Evolutionary conservation across 768 basidiomycete genomes (phyloP).

Genomic region (Termitomyces sp.): DNA sequence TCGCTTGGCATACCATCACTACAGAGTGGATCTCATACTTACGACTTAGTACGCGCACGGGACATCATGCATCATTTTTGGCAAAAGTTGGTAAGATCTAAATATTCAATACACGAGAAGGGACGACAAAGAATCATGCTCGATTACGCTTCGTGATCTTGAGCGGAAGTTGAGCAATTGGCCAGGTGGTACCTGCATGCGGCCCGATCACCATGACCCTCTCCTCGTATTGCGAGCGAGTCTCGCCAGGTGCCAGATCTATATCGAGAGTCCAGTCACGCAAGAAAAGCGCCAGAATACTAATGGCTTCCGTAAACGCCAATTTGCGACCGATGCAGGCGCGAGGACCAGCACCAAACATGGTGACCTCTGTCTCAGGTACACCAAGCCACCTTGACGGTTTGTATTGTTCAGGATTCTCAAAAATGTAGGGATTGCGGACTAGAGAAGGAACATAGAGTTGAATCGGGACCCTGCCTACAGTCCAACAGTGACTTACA

Average conservation of each 20-base stretch:
- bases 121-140: not conserved
- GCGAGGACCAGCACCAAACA: slow-evolving; percentile 11
- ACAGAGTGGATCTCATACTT: too few relatives aligned
- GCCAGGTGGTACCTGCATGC: not conserved
- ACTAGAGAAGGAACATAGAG: slow-evolving; percentile 12
- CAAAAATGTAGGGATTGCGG: slow-evolving; percentile 27
- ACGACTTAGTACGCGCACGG: too few relatives aligned
- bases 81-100: too few relatives aligned
- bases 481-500: slow-evolving; percentile 11
- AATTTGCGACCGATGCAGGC: not conserved
- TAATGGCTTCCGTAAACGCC: not conserved
- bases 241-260: not conserved
- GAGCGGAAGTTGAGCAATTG: not conserved
- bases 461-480: not conserved
- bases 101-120: not conserved
- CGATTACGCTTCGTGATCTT: not conserved
- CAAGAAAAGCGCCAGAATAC: not conserved
- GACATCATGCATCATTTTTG: too few relatives aligned
- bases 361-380: slow-evolving; percentile 14
- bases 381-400: slow-evolving; percentile 32
- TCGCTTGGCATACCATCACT: too few relatives aligned
- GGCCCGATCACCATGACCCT: slow-evolving; percentile 1
- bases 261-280: not conserved
- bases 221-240: not conserved
- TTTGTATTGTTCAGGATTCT: slow-evolving; percentile 24